Evolutionary conservation across 345 rosid genomes (phyloP), one percentile per base, ranked within the genome.

Genomic region (Citrus cavaleriei): DNA sequence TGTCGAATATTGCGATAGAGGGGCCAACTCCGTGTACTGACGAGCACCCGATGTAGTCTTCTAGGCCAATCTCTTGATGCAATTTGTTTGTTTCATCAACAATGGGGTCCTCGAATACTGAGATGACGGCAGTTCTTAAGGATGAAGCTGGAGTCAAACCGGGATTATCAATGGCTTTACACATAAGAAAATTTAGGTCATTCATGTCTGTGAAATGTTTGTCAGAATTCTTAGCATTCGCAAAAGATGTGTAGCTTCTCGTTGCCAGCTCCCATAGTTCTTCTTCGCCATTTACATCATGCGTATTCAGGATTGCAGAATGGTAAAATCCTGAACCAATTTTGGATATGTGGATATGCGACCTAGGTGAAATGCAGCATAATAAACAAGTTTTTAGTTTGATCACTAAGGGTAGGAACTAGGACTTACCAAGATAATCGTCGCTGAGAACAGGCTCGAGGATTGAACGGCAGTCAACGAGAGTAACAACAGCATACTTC

Each of bases 81-180:
- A 74, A 10, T 18, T 57, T 79, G 4, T 72, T 32, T 8, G 83
- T 79, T 59, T 85, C 85, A 22, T 86, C 88, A 0, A 83, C 66
- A 61, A 95, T 87, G 0, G 90, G 61, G 57, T 93, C 95, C 81
- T 95, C 98, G 4, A 93, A 91, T 25, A 91, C 90, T 4, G 97
- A 85, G 25, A 95, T 72, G 73, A 91, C 76, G 55, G 97, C 89
- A 0, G 97, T 89, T 74, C 97, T 83, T 10, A 88, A 65, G 62
- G 97, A 85, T 0, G 90, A 85, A 0, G 94, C 93, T n/a, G 96
- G 86, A 0, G 97, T 95, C 76, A 91, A 74, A 38, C 85, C 80
- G 1, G 97, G 98, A 76, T 93, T 93, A 40, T 95, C 95, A 12
- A 95, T 88, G 78, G 97, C 98, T 82, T 86, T 95, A 74, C 90